Percentiles rank a stretch among this genome's conserved stretches.
These are phyloP conservation scores for Xanthoparmelia taractica DNA, from an alignment of 495 filamentous ascomycete species.

Conservation along the genomic window DNA sequence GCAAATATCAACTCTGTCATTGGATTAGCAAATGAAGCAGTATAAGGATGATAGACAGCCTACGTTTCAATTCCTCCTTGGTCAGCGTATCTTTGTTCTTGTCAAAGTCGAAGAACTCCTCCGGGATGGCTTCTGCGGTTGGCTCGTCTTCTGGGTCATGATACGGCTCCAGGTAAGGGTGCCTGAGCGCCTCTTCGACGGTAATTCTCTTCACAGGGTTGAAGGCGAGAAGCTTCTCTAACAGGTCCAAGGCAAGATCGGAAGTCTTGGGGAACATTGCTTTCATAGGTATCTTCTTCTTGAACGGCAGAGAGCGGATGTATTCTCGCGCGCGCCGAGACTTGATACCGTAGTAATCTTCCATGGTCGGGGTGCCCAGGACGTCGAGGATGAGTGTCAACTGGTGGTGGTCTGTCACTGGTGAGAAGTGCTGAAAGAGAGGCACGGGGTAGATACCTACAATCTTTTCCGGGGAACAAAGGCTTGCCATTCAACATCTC, in stretches of 20 bases:
- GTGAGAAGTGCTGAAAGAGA: conserved; percentile 18
- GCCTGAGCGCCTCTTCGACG: conserved; percentile 92
- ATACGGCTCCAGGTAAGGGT: conserved; percentile 97
- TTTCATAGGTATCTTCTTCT: conserved; percentile 99
- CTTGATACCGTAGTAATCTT: conserved; percentile 99
- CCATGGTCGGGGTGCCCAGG: conserved; percentile 98
- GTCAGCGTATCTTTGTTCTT: conserved; percentile 98
- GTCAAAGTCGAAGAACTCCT: conserved; percentile 99
- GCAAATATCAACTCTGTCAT: conserved; percentile 78
- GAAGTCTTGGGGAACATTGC: conserved; percentile 96
- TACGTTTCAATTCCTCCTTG: conserved; percentile 94
- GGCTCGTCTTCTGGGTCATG: conserved; percentile 99
- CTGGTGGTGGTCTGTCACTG: conserved; percentile 80
- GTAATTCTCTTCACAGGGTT: conserved; percentile 98
- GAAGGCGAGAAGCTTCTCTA: conserved; percentile 94
- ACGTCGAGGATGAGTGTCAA: conserved; percentile 96
- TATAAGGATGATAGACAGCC: conserved; percentile 29
- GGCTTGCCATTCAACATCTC: conserved; percentile 99
- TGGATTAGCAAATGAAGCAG: conserved; percentile 8
- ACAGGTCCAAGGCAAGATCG: conserved; percentile 82
- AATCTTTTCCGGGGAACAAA: conserved; percentile 97
- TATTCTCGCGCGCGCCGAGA: conserved; percentile 96
- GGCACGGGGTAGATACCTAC: conserved; percentile 46
- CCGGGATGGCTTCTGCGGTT: conserved; percentile 88
- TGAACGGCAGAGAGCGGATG: conserved; percentile 98